A percentile compares a stretch with the other conserved stretches of the same genome.
These are phyloP conservation scores for Metschnikowia cubensis DNA, from an alignment of 805 yeast genomes.

Conservation along the genomic window DNA sequence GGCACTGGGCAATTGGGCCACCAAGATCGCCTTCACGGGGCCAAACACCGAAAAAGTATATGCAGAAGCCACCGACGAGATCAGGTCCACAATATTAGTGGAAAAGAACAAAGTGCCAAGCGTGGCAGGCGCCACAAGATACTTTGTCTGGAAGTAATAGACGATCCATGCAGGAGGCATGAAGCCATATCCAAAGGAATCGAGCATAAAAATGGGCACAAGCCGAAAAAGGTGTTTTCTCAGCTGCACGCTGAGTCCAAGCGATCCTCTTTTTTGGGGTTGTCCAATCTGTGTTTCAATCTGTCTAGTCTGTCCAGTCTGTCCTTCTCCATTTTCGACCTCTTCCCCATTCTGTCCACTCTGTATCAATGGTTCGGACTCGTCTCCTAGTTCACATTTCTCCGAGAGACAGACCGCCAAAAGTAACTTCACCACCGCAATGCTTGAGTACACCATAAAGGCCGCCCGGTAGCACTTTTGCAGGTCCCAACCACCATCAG, in stretches of 20 bases:
- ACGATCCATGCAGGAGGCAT: constrained; percentile 89
- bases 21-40: constrained; percentile 70
- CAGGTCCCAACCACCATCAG: constrained; percentile 28
- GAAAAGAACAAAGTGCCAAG: constrained; percentile 67
- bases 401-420: constrained; percentile 49
- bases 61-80: constrained; percentile 77
- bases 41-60: constrained; percentile 63
- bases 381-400: constrained; percentile 44
- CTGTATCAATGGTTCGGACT: constrained; percentile 1
- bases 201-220: constrained; percentile 67
- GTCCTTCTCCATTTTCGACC: too few species aligned
- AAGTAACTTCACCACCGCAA: constrained; percentile 51
- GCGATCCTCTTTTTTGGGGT: background rate
- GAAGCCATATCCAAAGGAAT: constrained; percentile 84
- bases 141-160: constrained; percentile 65
- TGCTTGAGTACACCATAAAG: constrained; percentile 51
- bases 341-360: background rate
- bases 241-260: constrained; percentile 39
- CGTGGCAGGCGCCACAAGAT: constrained; percentile 48
- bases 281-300: too few species aligned
- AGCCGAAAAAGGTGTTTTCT: constrained; percentile 43
- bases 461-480: constrained; percentile 50
- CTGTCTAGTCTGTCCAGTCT: too few species aligned
- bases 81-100: constrained; percentile 58
- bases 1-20: constrained; percentile 78